Percentiles rank a stretch among this genome's conserved stretches.
Evolutionary conservation across 768 basidiomycete species (phyloP).

Genomic region (Nidula microcarpa): DNA sequence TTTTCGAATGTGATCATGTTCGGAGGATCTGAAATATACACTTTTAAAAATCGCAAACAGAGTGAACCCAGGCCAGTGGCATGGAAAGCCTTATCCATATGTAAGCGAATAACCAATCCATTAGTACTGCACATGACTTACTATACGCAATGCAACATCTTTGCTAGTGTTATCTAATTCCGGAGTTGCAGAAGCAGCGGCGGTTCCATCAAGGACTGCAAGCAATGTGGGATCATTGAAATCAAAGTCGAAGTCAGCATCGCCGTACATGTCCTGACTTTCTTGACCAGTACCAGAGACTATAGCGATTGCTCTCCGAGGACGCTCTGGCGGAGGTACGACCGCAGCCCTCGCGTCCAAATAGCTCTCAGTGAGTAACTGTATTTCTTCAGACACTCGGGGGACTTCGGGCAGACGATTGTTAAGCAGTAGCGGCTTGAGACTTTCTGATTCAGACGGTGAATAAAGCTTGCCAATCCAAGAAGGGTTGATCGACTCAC

Average conservation of each 20-base stretch:
- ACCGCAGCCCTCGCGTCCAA: constrained; percentile 51
- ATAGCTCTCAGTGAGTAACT: constrained; percentile 56
- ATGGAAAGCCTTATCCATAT: constrained; percentile 10
- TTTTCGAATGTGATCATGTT: constrained; percentile 11
- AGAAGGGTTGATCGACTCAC: constrained; percentile 8
- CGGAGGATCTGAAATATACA: constrained; percentile 35
- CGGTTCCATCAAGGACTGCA: constrained; percentile 45
- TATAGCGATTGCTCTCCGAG: constrained; percentile 15
- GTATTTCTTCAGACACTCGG: constrained; percentile 51
- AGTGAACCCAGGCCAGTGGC: constrained; percentile 12
- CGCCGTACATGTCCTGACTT: constrained; percentile 74
- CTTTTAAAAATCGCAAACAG: constrained; percentile 38
- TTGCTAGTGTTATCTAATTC: constrained; percentile 27
- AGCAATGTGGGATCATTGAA: constrained; percentile 55
- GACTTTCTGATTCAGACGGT: constrained; percentile 45
- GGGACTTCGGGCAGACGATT: constrained; percentile 29
- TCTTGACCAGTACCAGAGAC: constrained; percentile 49
- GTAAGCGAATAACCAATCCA: neutral
- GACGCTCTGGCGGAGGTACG: constrained; percentile 40
- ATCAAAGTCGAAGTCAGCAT: constrained; percentile 46
- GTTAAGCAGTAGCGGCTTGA: constrained; percentile 44
- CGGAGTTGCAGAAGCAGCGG: constrained; percentile 10
- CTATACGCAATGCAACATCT: constrained; percentile 50
- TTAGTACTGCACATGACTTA: constrained; percentile 18
- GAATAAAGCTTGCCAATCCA: neutral